These are phyloP conservation scores for Jamesozyma hellenica DNA, from an alignment of 805 yeast genomes.

Conservation along the genomic window DNA sequence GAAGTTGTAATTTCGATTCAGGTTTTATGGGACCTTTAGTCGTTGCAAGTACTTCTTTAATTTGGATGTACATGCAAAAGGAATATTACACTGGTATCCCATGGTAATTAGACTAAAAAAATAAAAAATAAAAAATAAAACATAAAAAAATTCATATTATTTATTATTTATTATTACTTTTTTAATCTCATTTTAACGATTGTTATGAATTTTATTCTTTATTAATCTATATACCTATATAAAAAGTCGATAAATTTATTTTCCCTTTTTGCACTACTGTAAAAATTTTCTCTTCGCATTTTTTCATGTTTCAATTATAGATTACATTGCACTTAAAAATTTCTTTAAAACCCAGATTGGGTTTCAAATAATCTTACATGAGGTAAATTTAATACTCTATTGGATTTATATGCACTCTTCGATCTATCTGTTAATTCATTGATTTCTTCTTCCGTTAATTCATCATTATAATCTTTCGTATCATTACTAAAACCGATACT, in stretches of 20 bases:
- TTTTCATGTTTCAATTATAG: too few species aligned
- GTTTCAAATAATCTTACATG: conserved; percentile 35
- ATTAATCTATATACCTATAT: too few species aligned
- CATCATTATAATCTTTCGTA: conserved; percentile 17
- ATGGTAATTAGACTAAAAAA: conserved; percentile 1
- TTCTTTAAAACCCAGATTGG: conserved; percentile 16
- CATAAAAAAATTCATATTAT: not conserved
- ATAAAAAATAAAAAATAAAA: too few species aligned
- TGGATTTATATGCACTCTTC: conserved; percentile 32
- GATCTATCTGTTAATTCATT: conserved; percentile 42
- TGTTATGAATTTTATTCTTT: not conserved
- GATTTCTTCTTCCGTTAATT: conserved; percentile 36
- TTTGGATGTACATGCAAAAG: conserved; percentile 73
- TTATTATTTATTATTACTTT: too few species aligned
- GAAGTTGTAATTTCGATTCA: conserved; percentile 73
- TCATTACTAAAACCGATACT: conserved; percentile 27
- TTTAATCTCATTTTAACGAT: too few species aligned
- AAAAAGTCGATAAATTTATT: too few species aligned
- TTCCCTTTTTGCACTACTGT: too few species aligned
- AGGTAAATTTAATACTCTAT: conserved; percentile 21
- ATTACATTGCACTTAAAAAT: too few species aligned
- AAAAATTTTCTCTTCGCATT: too few species aligned
- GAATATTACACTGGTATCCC: conserved; percentile 43
- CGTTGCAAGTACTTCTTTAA: conserved; percentile 60
- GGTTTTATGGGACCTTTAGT: conserved; percentile 86